phyloP scores from a whole-genome alignment of 2,329 filamentous ascomycete genomes.

The Microdochium nivale region DNA sequence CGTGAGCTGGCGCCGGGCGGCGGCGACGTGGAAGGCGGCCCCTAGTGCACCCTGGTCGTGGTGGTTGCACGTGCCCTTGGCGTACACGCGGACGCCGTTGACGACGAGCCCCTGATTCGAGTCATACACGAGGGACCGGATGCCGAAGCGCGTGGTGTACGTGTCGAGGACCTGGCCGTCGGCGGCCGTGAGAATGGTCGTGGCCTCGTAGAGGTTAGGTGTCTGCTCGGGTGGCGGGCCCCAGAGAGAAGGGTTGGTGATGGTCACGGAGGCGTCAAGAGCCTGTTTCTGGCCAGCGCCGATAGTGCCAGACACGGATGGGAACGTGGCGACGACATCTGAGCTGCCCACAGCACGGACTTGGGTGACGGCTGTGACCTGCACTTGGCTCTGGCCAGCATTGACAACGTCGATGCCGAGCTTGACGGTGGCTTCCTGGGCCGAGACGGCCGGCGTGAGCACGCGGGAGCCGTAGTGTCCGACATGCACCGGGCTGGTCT shows the following conservation, averaged over 20 bases:
- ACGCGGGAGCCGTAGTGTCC: constrained; percentile 40
- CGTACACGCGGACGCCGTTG: constrained; percentile 32
- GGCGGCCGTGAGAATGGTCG: constrained; percentile 26
- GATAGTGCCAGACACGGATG: constrained; percentile 16
- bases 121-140: constrained; percentile 32
- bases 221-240: constrained; percentile 34
- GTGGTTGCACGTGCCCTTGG: constrained; percentile 41
- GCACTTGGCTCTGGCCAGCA: constrained; percentile 16
- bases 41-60: constrained; percentile 42
- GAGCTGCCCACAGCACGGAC: constrained; percentile 26
- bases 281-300: constrained; percentile 19
- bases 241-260: constrained; percentile 35
- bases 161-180: constrained; percentile 23
- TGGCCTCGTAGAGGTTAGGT: constrained; percentile 38
- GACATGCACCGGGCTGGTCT: constrained; percentile 35
- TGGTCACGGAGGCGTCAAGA: constrained; percentile 21
- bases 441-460: constrained; percentile 34
- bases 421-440: constrained; percentile 32
- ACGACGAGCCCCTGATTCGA: constrained; percentile 31
- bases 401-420: constrained; percentile 38
- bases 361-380: constrained; percentile 29
- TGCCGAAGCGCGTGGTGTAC: constrained; percentile 41
- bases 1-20: constrained; percentile 37
- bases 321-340: constrained; percentile 25
- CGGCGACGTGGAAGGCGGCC: constrained; percentile 39